These are phyloP conservation scores for Ogataea parapolymorpha DNA, from an alignment of 805 yeast genomes.

Conservation along the genomic window DNA sequence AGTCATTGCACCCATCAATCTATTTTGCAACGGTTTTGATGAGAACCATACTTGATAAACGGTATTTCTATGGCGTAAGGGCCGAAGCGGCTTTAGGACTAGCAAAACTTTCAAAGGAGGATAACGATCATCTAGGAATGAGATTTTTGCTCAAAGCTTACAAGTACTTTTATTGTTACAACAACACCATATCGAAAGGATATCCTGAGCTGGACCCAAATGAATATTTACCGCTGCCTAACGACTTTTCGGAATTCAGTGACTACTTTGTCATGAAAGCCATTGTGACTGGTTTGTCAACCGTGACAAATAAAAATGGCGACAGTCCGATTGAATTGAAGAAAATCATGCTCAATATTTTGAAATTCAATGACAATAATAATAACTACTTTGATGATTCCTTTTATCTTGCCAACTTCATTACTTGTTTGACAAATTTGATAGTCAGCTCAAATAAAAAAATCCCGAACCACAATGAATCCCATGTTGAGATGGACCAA, in stretches of 20 bases:
- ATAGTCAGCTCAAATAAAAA: conserved; percentile 25
- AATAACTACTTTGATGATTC: conserved; percentile 75
- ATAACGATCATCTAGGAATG: conserved; percentile 66
- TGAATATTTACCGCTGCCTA: conserved; percentile 67
- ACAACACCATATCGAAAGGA: conserved; percentile 33
- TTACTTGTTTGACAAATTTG: conserved; percentile 47
- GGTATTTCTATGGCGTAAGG: conserved; percentile 88
- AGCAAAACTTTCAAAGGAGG: conserved; percentile 60
- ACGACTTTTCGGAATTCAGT: conserved; percentile 73
- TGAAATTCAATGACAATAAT: conserved; percentile 83
- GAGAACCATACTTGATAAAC: conserved; percentile 74
- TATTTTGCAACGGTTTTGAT: conserved; percentile 74
- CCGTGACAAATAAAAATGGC: conserved; percentile 60
- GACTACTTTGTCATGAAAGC: conserved; percentile 67
- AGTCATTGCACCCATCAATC: conserved; percentile 50
- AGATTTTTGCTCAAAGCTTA: conserved; percentile 69
- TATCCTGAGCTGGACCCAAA: conserved; percentile 29
- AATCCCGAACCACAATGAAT: conserved; percentile 23
- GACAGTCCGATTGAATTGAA: conserved; percentile 54
- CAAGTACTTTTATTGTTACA: conserved; percentile 69
- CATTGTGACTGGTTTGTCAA: conserved; percentile 59
- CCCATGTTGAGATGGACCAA: conserved; percentile 14
- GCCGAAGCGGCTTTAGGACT: conserved; percentile 82
- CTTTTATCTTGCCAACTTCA: conserved; percentile 56
- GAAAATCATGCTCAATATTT: conserved; percentile 61